Evolutionary conservation across 1,284 basidiomycete species (phyloP), one percentile per base, ranked within the genome.

Genomic region (Taiwanofungus camphoratus): DNA sequence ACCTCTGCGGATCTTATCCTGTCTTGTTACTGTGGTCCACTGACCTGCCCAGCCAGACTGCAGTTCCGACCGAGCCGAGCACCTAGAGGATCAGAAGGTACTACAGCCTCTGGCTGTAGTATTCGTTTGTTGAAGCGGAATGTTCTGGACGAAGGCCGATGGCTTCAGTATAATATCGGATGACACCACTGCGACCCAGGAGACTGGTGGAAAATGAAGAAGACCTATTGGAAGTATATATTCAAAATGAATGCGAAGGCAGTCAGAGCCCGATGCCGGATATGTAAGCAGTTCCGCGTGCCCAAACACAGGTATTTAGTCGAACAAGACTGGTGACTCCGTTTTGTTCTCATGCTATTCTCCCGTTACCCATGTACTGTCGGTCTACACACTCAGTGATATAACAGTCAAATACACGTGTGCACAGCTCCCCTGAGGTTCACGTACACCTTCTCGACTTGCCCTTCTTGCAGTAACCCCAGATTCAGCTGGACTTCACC

Each of bases 401-500:
- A n/a, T n/a, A n/a, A n/a, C n/a, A n/a, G n/a, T n/a, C n/a, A n/a
- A n/a, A n/a, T 51, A 26, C 39, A 59, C 56, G 55, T 55, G 8
- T 35, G 20, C 13, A 52, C 29, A 13, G 30, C 26, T n/a, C 56
- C 58, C 5, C 49, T 46, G 21, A 59, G 48, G 35, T 53, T 55
- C 13, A 58, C 38, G 11, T 50, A 46, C 0, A 59, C 46, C 32
- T 53, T 50, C n/a, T 54, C 50, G 20, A 55, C 48, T 11, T 54
- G 42, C 18, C 55, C 52, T n/a, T 51, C 42, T 7, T 46, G 44
- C 2, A 56, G 32, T 4, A 24, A 33, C 8, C 41, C 46, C 15
- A 56, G 45, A 40, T 59, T 46, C 9, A 59, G 26, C 19, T 49
- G 37, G 2, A 56, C 52, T 5, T 50, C 48, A 16, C 58, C 56